phyloP scores from a whole-genome alignment of 106 monocot species.

The Dactylorhiza incarnata region DNA sequence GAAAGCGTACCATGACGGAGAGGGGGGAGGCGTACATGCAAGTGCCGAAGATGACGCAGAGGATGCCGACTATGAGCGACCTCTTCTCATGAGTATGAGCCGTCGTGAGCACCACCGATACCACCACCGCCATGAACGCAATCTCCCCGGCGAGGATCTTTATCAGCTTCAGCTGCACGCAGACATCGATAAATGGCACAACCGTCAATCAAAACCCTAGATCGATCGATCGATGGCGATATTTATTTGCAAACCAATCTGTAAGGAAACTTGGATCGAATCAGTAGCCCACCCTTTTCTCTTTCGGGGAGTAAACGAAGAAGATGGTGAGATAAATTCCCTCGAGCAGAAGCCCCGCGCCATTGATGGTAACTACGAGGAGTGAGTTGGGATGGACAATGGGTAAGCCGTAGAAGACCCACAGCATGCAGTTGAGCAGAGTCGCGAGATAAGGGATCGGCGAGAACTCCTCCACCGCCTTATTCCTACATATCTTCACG shows the following conservation, averaged over 20 bases:
- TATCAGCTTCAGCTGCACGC: slow-evolving; percentile 27
- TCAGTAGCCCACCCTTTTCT: not conserved
- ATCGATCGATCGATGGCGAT: not conserved
- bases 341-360: slow-evolving; percentile 18
- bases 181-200: not conserved
- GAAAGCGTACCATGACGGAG: slow-evolving; percentile 30
- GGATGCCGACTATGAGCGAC: slow-evolving; percentile 38
- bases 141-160: slow-evolving; percentile 25
- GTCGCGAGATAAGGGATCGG: slow-evolving; percentile 55
- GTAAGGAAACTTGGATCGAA: not conserved
- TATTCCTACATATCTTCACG: slow-evolving; percentile 28
- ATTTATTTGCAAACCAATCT: not conserved
- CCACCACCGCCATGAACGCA: slow-evolving; percentile 28
- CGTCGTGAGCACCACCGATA: slow-evolving; percentile 10
- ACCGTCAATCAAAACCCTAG: not conserved
- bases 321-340: slow-evolving; percentile 37
- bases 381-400: slow-evolving; percentile 32
- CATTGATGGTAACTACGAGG: slow-evolving; percentile 60
- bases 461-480: slow-evolving; percentile 49
- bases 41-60: slow-evolving; percentile 51
- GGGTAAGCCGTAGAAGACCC: slow-evolving; percentile 62
- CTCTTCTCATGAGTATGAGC: slow-evolving; percentile 23
- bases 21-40: slow-evolving; percentile 54
- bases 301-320: slow-evolving; percentile 24
- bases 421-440: slow-evolving; percentile 47